Evolutionary conservation across 345 rosid species (phyloP).

Genomic region (Hibiscus tridactylites): DNA sequence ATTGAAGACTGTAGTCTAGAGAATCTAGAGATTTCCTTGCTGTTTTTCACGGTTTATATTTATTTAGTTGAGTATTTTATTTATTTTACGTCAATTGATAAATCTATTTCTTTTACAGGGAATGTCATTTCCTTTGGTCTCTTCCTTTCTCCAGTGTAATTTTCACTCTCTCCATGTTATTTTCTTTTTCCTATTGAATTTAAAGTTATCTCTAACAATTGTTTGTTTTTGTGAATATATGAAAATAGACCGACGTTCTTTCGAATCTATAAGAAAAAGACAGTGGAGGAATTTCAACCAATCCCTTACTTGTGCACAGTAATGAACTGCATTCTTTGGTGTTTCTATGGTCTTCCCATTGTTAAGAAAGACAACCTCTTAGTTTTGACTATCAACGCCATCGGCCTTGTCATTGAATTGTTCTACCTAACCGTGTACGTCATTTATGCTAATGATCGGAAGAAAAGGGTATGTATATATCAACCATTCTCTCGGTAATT

Average conservation of each 20-base stretch:
- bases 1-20: neutral
- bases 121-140: slow-evolving; percentile 16
- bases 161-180: neutral
- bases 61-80: neutral
- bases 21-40: neutral
- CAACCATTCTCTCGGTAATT: neutral
- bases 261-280: slow-evolving; percentile 7
- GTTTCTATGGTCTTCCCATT: slow-evolving; percentile 44
- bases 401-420: slow-evolving; percentile 29
- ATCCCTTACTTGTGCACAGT: slow-evolving; percentile 35
- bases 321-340: slow-evolving; percentile 45
- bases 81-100: neutral
- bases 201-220: neutral
- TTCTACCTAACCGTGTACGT: slow-evolving; percentile 20
- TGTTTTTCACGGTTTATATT: neutral
- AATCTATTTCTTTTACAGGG: neutral
- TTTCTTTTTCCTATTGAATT: neutral
- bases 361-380: slow-evolving; percentile 39
- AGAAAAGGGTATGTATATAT: slow-evolving; percentile 13
- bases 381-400: slow-evolving; percentile 34
- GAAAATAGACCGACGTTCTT: slow-evolving; percentile 9
- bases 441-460: slow-evolving; percentile 3
- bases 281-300: slow-evolving; percentile 45
- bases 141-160: slow-evolving; percentile 15
- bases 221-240: neutral